phyloP scores from a whole-genome alignment of 2,329 filamentous ascomycete species.

The Curvularia hawaiiensis region DNA sequence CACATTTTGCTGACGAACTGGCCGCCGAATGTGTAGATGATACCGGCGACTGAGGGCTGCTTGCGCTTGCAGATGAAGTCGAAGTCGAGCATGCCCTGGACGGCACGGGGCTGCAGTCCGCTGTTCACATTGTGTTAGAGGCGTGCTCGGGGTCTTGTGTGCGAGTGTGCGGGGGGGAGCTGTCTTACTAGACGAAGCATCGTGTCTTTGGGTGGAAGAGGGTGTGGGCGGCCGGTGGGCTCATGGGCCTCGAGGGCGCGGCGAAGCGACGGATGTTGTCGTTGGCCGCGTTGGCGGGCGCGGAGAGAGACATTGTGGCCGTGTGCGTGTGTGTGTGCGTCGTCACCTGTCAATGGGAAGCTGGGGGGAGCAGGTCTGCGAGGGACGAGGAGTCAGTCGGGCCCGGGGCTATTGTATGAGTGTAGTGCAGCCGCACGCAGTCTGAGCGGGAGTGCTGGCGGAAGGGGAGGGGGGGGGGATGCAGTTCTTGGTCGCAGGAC shows the following conservation, averaged over 20 bases:
- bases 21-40: conserved; percentile 99
- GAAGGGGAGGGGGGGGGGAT: not conserved
- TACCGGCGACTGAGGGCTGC: conserved; percentile 94
- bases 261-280: conserved; percentile 98
- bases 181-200: conserved; percentile 93
- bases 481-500: not conserved
- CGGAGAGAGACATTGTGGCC: conserved; percentile 53
- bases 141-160: conserved; percentile 1
- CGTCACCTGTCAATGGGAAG: conserved; percentile 21
- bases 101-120: conserved; percentile 87
- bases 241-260: conserved; percentile 89
- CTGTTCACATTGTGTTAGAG: conserved; percentile 48
- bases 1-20: conserved; percentile 99
- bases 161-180: conserved; percentile 3
- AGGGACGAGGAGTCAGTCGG: conserved; percentile 23
- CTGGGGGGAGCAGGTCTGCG: conserved; percentile 12
- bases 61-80: conserved; percentile 99
- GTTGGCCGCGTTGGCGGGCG: conserved; percentile 69
- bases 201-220: conserved; percentile 99
- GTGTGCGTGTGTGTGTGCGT: conserved; percentile 22
- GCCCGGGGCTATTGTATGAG: conserved; percentile 4
- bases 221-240: conserved; percentile 83
- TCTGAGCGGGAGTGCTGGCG: conserved; percentile 6
- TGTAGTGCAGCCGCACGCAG: conserved; percentile 4
- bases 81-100: conserved; percentile 81